A percentile compares a stretch with the other conserved stretches of the same genome.
These are phyloP conservation scores for Solanum acaule DNA, from an alignment of 257 asterid genomes.

Conservation along the genomic window DNA sequence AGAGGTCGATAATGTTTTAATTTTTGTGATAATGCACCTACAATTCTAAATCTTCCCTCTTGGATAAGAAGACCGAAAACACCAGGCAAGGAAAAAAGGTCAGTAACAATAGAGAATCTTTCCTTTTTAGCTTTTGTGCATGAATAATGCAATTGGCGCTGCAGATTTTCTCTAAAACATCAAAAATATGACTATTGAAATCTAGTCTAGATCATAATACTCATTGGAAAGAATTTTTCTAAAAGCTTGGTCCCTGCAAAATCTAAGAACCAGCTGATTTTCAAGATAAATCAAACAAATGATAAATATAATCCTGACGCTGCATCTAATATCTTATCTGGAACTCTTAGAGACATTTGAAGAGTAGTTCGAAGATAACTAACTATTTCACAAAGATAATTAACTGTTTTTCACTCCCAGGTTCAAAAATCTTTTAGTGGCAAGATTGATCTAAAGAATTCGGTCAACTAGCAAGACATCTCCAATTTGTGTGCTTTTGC, in stretches of 20 bases:
- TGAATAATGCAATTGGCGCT: not conserved
- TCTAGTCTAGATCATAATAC: not conserved
- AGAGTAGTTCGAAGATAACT: not conserved
- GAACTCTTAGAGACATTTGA: not conserved
- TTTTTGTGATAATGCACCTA: not conserved
- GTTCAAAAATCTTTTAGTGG: not conserved
- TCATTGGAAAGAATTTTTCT: not conserved
- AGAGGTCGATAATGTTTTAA: not conserved
- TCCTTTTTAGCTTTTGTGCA: not conserved
- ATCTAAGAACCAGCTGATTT: not conserved
- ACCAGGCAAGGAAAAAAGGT: not conserved
- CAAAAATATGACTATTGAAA: not conserved
- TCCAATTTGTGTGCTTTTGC: not conserved
- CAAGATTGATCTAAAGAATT: not conserved
- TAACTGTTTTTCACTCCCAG: not conserved
- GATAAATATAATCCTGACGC: not conserved
- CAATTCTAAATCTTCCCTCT: not conserved
- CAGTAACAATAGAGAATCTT: not conserved
- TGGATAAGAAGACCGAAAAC: conserved; percentile 3
- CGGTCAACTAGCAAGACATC: not conserved
- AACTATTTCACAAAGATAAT: not conserved
- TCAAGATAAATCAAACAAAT: not conserved
- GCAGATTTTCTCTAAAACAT: not conserved
- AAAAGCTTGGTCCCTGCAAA: not conserved
- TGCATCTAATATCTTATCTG: not conserved